A percentile compares a stretch with the other conserved stretches of the same genome.
phyloP scores from a whole-genome alignment of 345 rosid species.

The Salix arbutifolia region DNA sequence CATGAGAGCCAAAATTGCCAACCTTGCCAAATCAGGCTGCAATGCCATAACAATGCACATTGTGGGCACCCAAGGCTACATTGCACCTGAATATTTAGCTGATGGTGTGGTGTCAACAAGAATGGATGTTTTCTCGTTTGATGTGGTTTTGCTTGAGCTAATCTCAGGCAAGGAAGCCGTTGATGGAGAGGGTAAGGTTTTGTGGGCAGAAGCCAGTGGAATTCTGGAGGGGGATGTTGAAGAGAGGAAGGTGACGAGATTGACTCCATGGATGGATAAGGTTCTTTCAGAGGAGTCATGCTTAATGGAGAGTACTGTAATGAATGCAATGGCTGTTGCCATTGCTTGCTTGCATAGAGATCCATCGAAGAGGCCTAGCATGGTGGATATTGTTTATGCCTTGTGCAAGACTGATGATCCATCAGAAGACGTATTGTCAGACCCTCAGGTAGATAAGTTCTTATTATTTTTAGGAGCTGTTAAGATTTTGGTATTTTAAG shows the following conservation, averaged over 20 bases:
- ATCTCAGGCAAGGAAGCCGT: conserved; percentile 50
- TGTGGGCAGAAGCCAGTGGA: conserved; percentile 37
- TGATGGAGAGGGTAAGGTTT: conserved; percentile 42
- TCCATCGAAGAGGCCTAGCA: conserved; percentile 52
- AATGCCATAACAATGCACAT: conserved; percentile 73
- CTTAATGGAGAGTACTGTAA: conserved; percentile 41
- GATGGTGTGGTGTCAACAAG: conserved; percentile 63
- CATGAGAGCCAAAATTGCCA: conserved; percentile 68
- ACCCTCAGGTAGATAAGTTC: conserved; percentile 30
- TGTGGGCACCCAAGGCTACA: conserved; percentile 72
- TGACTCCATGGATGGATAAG: conserved; percentile 43
- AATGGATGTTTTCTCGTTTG: conserved; percentile 69
- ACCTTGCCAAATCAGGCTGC: conserved; percentile 74
- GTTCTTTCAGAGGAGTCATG: conserved; percentile 30
- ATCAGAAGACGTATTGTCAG: conserved; percentile 36
- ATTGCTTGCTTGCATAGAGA: conserved; percentile 46
- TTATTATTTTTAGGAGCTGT: background rate
- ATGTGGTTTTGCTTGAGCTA: conserved; percentile 69
- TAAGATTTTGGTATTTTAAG: background rate
- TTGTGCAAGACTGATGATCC: conserved; percentile 49
- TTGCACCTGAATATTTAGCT: conserved; percentile 58
- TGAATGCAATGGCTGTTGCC: conserved; percentile 46
- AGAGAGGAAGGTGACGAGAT: conserved; percentile 26
- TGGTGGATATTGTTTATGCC: conserved; percentile 65
- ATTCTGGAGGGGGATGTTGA: conserved; percentile 37